Base-by-base conservation (phyloP, 2,329 filamentous ascomycete species). In the Hymenoscyphus repandus region DNA sequence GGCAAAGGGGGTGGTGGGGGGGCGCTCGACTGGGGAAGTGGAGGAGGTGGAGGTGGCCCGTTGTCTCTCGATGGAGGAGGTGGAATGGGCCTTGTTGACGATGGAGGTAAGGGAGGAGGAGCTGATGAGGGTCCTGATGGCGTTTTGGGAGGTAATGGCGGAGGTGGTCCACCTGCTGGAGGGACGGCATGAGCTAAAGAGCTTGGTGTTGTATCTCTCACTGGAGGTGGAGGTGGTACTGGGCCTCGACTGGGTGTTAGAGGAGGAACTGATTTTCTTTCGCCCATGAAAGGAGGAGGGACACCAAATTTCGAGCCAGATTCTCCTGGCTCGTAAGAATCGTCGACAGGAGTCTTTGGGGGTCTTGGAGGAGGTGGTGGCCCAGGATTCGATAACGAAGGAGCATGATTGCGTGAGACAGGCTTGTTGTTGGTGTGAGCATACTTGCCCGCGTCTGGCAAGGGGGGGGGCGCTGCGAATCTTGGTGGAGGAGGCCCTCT, bases 401-500 rank as follows among this genome's bases (percentile, higher is more conserved):
- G 66, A 52, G 71, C 67, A 63, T 75, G 68, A 64, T 73, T 60
- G 68, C 78, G 70, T 44, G 56, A 63, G 11, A 73, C 65, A 17
- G 73, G 59, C 51, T 70, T 74, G 20, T 68, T 69, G 50, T 74
- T 72, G 30, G 73, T 68, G 55, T 84, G 76, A 3, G 86, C 90
- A 65, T 82, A 93, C 69, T 89, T 95, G 34, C 93, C 93, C 51
- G 93, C 93, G 68, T 96, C 91, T 49, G 89, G 82, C 53, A 97
- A 71, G 2, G 92, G 88, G 32, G 93, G 93, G 41, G 93, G 93
- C 7, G 89, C 92, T 58, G 83, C 79, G 72, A 95, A 97, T 61
- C 77, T 79, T 7, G 82, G 81, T 46, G 84, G 79, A 18, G 83
- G 79, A 9, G 77, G 77, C 22, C 70, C 68, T 51, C 66, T 64